Percentiles rank a stretch among this genome's conserved stretches.
These are phyloP conservation scores for Rauvolfia tetraphylla DNA, from an alignment of 257 asterid genomes.

Conservation along the genomic window DNA sequence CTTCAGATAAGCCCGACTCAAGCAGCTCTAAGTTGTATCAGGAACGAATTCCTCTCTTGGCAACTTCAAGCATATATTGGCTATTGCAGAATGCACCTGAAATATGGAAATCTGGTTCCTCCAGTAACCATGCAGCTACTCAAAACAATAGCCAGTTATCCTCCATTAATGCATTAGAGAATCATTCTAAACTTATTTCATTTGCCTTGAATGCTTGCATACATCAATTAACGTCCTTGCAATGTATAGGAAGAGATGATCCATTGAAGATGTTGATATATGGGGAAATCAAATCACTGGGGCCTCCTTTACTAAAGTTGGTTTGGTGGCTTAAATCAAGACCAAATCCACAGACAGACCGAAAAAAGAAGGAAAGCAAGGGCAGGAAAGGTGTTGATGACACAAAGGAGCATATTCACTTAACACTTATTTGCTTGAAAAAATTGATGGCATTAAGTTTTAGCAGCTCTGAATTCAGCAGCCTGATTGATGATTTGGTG, in stretches of 20 bases:
- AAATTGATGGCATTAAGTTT: conserved; percentile 48
- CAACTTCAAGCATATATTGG: conserved; percentile 53
- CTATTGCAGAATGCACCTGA: conserved; percentile 51
- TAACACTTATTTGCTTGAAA: conserved; percentile 64
- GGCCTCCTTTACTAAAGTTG: conserved; percentile 63
- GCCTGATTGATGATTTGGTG: conserved; percentile 54
- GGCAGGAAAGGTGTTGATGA: conserved; percentile 51
- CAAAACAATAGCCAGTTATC: conserved; percentile 54
- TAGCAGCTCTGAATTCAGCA: conserved; percentile 39
- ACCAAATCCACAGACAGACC: conserved; percentile 31
- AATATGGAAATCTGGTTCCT: conserved; percentile 27
- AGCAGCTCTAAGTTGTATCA: conserved; percentile 36
- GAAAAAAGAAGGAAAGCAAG: conserved; percentile 46
- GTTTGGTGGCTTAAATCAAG: conserved; percentile 47
- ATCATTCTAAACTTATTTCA: conserved; percentile 36
- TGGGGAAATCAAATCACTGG: conserved; percentile 64
- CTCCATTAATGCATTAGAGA: conserved; percentile 36
- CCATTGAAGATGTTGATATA: conserved; percentile 56
- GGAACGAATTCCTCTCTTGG: conserved; percentile 68
- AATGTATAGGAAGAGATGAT: conserved; percentile 48
- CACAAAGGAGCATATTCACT: conserved; percentile 52
- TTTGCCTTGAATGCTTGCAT: conserved; percentile 45
- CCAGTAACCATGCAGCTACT: conserved; percentile 36
- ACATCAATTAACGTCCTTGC: conserved; percentile 46
- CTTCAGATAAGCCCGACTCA: conserved; percentile 38